Conservation (phyloP, 73 alveolate genomes). For the Paramecium caudatum region DNA sequence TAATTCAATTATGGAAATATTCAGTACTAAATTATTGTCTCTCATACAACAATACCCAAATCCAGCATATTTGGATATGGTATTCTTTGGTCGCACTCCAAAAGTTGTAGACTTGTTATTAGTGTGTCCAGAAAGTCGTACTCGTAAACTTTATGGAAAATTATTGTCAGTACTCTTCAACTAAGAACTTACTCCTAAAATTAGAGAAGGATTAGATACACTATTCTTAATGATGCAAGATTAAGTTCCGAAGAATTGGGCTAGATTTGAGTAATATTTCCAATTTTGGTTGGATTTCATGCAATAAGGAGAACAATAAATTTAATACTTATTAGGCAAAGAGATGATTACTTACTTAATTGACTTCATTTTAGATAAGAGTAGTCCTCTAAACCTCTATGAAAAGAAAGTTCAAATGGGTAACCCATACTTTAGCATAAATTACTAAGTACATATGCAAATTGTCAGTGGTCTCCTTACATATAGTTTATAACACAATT, state of each 20-base stretch:
- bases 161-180: conserved; percentile 3
- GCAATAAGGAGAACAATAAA: conserved; percentile 67
- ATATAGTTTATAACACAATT: conserved; percentile 18
- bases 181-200: conserved; percentile 21
- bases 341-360: conserved; percentile 75
- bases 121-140: conserved; percentile 61
- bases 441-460: conserved; percentile 54
- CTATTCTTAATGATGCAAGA: conserved; percentile 69
- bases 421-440: conserved; percentile 30
- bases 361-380: conserved; percentile 81
- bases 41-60: conserved; percentile 19
- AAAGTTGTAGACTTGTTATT: conserved; percentile 16
- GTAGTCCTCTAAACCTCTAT: conserved; percentile 72
- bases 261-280: conserved; percentile 83
- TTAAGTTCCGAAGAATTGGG: conserved; percentile 87
- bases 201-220: conserved; percentile 17
- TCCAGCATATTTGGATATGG: conserved; percentile 21
- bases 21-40: neutral
- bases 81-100: conserved; percentile 22
- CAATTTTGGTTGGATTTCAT: conserved; percentile 78
- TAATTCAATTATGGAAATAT: conserved; percentile 1
- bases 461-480: neutral
- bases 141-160: conserved; percentile 56
- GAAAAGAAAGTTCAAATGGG: conserved; percentile 73
- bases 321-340: conserved; percentile 24